Percentiles rank a stretch among this genome's conserved stretches.
Evolutionary conservation across 2,329 filamentous ascomycete species (phyloP).

Genomic region (Byssochlamys sp.): DNA sequence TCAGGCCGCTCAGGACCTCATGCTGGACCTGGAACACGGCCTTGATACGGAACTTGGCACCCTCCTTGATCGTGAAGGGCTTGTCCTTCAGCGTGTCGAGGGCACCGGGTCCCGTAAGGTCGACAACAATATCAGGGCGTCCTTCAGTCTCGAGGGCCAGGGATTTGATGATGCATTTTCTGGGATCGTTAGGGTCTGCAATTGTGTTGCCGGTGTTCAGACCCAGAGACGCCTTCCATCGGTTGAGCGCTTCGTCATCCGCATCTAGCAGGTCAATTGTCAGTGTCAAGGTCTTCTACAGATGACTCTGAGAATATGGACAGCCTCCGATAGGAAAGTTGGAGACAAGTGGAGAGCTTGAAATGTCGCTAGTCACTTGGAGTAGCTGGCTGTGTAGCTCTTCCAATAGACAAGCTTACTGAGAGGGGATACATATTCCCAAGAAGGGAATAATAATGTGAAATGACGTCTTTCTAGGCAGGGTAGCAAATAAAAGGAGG

Average conservation of each 20-base stretch:
- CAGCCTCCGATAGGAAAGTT: no score
- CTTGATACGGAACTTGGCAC: conserved; percentile 85
- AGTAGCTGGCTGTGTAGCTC: neutral
- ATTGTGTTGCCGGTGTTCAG: conserved; percentile 62
- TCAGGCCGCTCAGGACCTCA: conserved; percentile 85
- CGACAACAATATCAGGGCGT: conserved; percentile 76
- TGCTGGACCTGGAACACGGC: conserved; percentile 92
- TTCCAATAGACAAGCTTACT: neutral
- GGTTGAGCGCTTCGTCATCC: conserved; percentile 85
- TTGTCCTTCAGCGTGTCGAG: conserved; percentile 73
- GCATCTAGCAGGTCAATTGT: conserved; percentile 38
- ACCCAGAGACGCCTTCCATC: conserved; percentile 94
- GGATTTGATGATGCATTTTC: conserved; percentile 85
- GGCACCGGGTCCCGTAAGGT: conserved; percentile 65
- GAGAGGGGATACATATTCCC: neutral
- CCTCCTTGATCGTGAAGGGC: conserved; percentile 97
- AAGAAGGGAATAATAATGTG: neutral
- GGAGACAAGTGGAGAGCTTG: neutral
- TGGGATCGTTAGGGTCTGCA: conserved; percentile 68
- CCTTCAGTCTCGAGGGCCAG: conserved; percentile 80
- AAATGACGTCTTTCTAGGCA: neutral
- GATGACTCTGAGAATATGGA: neutral
- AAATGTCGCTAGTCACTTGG: neutral
- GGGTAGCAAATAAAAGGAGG: neutral
- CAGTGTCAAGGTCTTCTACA: conserved; percentile 13